A percentile compares a stretch with the other conserved stretches of the same genome.
Evolutionary conservation across 2,329 filamentous ascomycete genomes (phyloP).

Genomic region (Venturiaceae sp.): DNA sequence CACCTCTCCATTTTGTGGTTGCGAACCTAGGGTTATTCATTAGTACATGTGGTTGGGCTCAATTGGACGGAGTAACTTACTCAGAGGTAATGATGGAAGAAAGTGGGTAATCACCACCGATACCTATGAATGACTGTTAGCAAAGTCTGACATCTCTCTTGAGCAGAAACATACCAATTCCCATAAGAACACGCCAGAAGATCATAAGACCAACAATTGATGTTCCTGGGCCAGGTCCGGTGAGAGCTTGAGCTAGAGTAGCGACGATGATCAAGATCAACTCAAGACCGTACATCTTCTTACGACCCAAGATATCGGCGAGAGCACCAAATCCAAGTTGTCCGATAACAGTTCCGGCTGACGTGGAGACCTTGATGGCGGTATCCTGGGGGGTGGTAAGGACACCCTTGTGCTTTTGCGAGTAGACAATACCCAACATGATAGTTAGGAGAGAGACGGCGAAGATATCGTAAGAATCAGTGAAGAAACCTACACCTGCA

Average conservation of each 20-base stretch:
- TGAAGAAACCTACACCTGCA: conserved; percentile 82
- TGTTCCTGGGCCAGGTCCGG: conserved; percentile 21
- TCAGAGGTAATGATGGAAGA: conserved; percentile 79
- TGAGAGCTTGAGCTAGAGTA: conserved; percentile 26
- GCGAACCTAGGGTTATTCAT: conserved; percentile 37
- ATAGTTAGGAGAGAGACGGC: conserved; percentile 61
- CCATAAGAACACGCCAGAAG: conserved; percentile 29
- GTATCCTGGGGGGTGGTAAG: conserved; percentile 63
- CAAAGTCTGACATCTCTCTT: not conserved
- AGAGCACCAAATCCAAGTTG: conserved; percentile 67
- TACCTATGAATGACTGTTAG: conserved; percentile 38
- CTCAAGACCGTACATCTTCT: conserved; percentile 17
- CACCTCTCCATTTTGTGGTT: conserved; percentile 73
- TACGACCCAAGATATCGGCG: conserved; percentile 15
- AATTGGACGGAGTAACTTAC: conserved; percentile 13
- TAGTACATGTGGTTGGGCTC: conserved; percentile 22
- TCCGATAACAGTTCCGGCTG: conserved; percentile 72
- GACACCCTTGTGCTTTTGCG: conserved; percentile 36
- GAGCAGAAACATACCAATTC: conserved; percentile 13
- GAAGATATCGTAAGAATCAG: conserved; percentile 64
- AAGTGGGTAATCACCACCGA: conserved; percentile 75
- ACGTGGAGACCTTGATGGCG: conserved; percentile 78
- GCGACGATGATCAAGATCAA: conserved; percentile 29
- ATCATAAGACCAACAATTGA: conserved; percentile 27
- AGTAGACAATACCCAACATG: conserved; percentile 75